Evolutionary conservation across 2,329 filamentous ascomycete species (phyloP), one percentile per base, ranked within the genome.

Genomic region (Chaetomium sp.): DNA sequence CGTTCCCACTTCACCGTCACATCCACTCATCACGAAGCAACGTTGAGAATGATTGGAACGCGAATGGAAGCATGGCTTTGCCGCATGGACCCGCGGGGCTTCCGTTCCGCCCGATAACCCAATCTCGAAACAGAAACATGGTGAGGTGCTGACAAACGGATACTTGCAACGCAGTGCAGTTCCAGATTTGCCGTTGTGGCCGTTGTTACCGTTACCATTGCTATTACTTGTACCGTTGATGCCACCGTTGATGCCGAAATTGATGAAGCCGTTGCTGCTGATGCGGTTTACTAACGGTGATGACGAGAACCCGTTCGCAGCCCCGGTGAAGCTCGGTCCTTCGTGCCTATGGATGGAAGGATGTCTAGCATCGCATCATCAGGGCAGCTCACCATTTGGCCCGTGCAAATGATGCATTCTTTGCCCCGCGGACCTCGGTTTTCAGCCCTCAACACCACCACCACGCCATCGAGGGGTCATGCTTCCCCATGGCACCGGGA

Each of bases 21-120:
- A 42, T 16, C 49, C 21, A 23, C 49, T 51, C 25, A 4, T 27
- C 21, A 23, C 49, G 12, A 51, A 10, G n/a, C 31, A 60, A 60
- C 59, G 50, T 12, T 31, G 31, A 42, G 53, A 13, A 58, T 66
- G 66, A 68, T 68, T 68, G 66, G 66, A 55, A 63, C 64, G 64
- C 45, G 59, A 62, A 62, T 57, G 54, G 42, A 62, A 62, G 54
- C 58, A 59, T 54, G 45, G 59, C 58, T 12, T 42, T 59, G 45
- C 57, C 60, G 61, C 60, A 56, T 38, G 50, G 50, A 23, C 57
- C 60, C 45, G 16, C 38, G 38, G 58, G 29, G 25, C 49, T 27
- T 27, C 57, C 23, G 29, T 60, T 35, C 21, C 55, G 47, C 54
- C 49, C 38, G 33, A 33, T 57, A 38, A 45, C 25, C 57, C 27